A percentile compares a stretch with the other conserved stretches of the same genome.
These are phyloP conservation scores for Domatiomyces globalis DNA, from an alignment of 2,329 filamentous ascomycete genomes.

Conservation along the genomic window DNA sequence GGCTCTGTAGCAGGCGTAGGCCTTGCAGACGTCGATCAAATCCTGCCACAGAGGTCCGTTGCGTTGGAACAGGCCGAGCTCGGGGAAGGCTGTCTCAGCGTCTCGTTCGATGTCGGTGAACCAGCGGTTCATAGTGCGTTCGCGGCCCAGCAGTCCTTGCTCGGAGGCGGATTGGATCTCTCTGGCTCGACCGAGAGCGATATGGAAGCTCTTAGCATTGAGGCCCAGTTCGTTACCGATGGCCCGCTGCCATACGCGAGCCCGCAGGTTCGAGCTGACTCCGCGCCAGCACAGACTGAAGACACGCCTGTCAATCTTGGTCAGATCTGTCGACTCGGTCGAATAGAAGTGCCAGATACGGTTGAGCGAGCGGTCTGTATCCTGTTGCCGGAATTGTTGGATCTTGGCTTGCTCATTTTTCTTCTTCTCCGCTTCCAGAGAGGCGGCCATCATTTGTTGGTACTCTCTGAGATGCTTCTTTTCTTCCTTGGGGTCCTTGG, in stretches of 20 bases:
- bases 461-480: constrained; percentile 67
- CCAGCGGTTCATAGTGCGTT: constrained; percentile 35
- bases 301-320: constrained; percentile 39
- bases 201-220: constrained; percentile 40
- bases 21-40: constrained; percentile 45
- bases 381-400: constrained; percentile 35
- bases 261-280: constrained; percentile 42
- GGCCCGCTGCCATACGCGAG: constrained; percentile 44
- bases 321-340: constrained; percentile 44
- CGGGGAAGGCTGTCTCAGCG: constrained; percentile 41
- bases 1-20: constrained; percentile 49
- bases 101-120: constrained; percentile 41
- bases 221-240: constrained; percentile 48
- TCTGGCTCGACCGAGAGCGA: constrained; percentile 43
- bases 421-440: constrained; percentile 44
- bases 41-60: constrained; percentile 41
- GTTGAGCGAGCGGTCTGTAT: constrained; percentile 39
- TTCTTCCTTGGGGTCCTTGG: constrained; percentile 74
- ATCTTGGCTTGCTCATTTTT: constrained; percentile 36
- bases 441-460: constrained; percentile 50
- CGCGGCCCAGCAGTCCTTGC: constrained; percentile 26
- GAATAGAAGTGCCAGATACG: constrained; percentile 50
- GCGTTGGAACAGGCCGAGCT: constrained; percentile 43
- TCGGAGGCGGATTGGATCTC: constrained; percentile 28
- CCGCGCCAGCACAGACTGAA: constrained; percentile 53